These are phyloP conservation scores for Lunasporangiospora selenospora DNA, from an alignment of 192 early-diverging fungal species.

Conservation along the genomic window DNA sequence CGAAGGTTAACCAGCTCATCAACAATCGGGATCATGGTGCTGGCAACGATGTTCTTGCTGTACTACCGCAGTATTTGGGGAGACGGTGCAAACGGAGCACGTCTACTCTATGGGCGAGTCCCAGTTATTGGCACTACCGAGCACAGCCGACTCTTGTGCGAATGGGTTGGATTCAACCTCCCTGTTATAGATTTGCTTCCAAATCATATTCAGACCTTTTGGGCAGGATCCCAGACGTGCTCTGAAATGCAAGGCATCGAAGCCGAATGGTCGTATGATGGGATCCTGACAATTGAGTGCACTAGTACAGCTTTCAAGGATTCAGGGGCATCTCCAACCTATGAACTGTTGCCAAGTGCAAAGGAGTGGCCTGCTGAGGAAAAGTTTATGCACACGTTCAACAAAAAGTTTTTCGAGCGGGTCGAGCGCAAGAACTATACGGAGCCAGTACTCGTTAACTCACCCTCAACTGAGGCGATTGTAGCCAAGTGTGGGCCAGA, in stretches of 20 bases:
- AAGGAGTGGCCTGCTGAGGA: conserved; percentile 51
- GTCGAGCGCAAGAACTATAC: conserved; percentile 25
- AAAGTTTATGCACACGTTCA: conserved; percentile 53
- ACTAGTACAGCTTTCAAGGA: conserved; percentile 19
- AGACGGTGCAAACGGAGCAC: conserved; percentile 32
- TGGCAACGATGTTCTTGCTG: conserved; percentile 25
- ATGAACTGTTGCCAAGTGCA: conserved; percentile 60
- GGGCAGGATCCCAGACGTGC: conserved; percentile 54
- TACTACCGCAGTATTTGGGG: conserved; percentile 55
- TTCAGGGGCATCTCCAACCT: conserved; percentile 7
- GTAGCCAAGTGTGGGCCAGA: conserved; percentile 55
- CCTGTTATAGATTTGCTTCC: conserved; percentile 60
- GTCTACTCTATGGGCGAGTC: conserved; percentile 10
- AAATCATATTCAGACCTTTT: conserved; percentile 61
- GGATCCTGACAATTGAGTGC: conserved; percentile 47
- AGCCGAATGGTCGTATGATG: conserved; percentile 47
- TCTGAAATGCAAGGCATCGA: conserved; percentile 38
- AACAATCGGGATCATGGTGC: conserved; percentile 14
- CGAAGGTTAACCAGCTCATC: conserved; percentile 32
- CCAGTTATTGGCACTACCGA: conserved; percentile 19
- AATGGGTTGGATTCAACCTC: conserved; percentile 57
- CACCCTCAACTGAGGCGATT: conserved; percentile 45
- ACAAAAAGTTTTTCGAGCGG: conserved; percentile 47
- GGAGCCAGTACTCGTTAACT: conserved; percentile 26
- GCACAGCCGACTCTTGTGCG: no score